phyloP scores from a whole-genome alignment of 2,329 filamentous ascomycete species.

The Claviceps spartinae region DNA sequence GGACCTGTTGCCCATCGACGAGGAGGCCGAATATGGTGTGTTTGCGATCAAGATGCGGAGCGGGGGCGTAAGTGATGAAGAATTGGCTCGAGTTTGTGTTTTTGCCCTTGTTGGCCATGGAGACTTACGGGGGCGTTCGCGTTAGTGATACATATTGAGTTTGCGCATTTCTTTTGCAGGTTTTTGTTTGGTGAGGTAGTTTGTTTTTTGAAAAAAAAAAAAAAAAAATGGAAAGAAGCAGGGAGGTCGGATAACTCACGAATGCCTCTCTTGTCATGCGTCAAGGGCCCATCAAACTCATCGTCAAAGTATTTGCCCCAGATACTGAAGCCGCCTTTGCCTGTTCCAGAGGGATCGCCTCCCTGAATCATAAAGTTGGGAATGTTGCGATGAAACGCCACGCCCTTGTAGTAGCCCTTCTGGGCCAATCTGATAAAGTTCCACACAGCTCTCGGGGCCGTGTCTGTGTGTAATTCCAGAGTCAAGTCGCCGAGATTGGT shows the following conservation, averaged over 20 bases:
- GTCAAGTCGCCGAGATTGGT: slow-evolving; percentile 79
- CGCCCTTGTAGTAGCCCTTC: slow-evolving; percentile 75
- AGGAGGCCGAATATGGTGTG: slow-evolving; percentile 93
- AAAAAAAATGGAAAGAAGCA: neutral
- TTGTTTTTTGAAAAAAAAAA: neutral
- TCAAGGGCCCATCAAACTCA: slow-evolving; percentile 78
- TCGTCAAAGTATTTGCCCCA: slow-evolving; percentile 94
- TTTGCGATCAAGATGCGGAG: slow-evolving; percentile 80
- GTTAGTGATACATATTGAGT: neutral
- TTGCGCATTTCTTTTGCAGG: neutral
- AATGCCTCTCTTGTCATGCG: slow-evolving; percentile 69
- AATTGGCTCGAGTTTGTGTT: slow-evolving; percentile 94
- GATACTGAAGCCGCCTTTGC: slow-evolving; percentile 75
- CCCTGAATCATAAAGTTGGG: slow-evolving; percentile 96
- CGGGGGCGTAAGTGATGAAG: slow-evolving; percentile 80
- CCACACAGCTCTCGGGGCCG: slow-evolving; percentile 87
- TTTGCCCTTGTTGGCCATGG: slow-evolving; percentile 98
- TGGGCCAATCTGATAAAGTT: slow-evolving; percentile 86
- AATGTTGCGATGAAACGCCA: slow-evolving; percentile 87
- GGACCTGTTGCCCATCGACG: slow-evolving; percentile 58
- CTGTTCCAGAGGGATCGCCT: slow-evolving; percentile 85
- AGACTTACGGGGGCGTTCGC: slow-evolving; percentile 22
- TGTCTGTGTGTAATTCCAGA: slow-evolving; percentile 80
- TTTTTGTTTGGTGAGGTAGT: too few relatives aligned
- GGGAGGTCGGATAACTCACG: slow-evolving; percentile 11